These are phyloP conservation scores for Silene vulgaris DNA, from an alignment of 179 eudicot genomes.

Conservation along the genomic window DNA sequence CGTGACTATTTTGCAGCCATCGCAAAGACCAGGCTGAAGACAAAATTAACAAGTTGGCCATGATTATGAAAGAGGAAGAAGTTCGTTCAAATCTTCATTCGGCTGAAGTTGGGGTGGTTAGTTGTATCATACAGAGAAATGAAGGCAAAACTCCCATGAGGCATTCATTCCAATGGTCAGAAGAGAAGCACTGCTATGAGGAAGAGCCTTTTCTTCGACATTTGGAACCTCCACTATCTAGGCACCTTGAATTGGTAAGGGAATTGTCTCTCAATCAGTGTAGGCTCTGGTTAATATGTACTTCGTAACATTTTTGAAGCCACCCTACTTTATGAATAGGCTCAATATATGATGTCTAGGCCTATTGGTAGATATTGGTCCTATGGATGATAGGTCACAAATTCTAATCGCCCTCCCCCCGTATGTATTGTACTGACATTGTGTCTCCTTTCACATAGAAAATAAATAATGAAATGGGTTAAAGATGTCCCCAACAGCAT, in stretches of 20 bases:
- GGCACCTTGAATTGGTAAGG: slow-evolving; percentile 81
- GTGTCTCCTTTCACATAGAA: neutral
- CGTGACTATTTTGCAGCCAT: slow-evolving; percentile 47
- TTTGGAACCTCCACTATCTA: slow-evolving; percentile 95
- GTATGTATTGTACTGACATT: neutral
- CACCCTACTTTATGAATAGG: neutral
- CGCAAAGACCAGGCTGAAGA: slow-evolving; percentile 99
- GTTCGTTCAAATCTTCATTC: slow-evolving; percentile 64
- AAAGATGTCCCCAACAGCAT: neutral
- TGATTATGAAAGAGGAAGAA: slow-evolving; percentile 76
- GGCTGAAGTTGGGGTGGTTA: slow-evolving; percentile 80
- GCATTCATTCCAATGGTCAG: slow-evolving; percentile 96
- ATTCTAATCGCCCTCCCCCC: neutral
- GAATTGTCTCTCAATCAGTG: neutral
- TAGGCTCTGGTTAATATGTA: neutral
- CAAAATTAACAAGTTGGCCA: slow-evolving; percentile 76
- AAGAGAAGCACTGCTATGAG: slow-evolving; percentile 55
- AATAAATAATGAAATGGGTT: neutral
- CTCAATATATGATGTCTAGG: neutral
- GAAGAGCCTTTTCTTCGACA: slow-evolving; percentile 90
- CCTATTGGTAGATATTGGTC: neutral
- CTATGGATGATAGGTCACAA: neutral
- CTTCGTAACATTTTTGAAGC: neutral
- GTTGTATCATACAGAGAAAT: slow-evolving; percentile 96
- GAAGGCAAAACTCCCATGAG: slow-evolving; percentile 96